Base-by-base conservation (phyloP, 371 early-diverging fungal species). In the Rhizomucor pusillus region DNA sequence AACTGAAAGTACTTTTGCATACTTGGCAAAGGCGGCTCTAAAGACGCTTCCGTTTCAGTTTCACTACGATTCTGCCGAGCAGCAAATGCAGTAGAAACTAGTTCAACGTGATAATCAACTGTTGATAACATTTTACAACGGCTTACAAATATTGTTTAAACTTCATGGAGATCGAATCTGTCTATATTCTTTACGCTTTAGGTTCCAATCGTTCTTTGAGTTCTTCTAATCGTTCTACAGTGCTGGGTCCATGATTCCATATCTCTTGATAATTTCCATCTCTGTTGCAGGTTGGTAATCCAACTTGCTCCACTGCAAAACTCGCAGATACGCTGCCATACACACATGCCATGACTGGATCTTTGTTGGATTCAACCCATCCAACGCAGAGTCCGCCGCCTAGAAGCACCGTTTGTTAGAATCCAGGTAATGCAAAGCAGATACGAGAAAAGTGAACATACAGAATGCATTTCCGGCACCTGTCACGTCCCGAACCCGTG, bases 1-100 rank as follows among this genome's bases (percentile, higher is more conserved):
- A 24, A 23, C 59, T n/a, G 84, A 84, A 39, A 88, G 88, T 16
- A 89, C 90, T 10, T 79, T 82, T 60, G 58, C 72, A n/a, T 90
- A 85, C 61, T 75, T 90, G 35, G 81, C 83, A 5, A 59, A 60
- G 25, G 58, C 58, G 40, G 62, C 60, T 14, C 52, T 71, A 34
- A 62, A 62, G 29, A 47, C 53, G 20, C 54, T 66, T 11, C 67
- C 67, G 13, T 56, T 62, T 47, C 50, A 66, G 11, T 56, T 65
- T 39, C 35, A 57, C 29, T 60, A 52, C 47, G 29, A 53, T 24
- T 29, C 29, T 3, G 7, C 7, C 29, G 29, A 24, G 37, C 19
- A 39, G 41, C 5, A 22, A 24, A 36, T 39, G 25, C n/a, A 37
- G 40, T 22, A 50, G 22, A 34, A n/a, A 35, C 20, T 52, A 20